These are phyloP conservation scores for Nannochloropsis oceanica DNA, from an alignment of 108 stramenopile genomes.

Conservation along the genomic window DNA sequence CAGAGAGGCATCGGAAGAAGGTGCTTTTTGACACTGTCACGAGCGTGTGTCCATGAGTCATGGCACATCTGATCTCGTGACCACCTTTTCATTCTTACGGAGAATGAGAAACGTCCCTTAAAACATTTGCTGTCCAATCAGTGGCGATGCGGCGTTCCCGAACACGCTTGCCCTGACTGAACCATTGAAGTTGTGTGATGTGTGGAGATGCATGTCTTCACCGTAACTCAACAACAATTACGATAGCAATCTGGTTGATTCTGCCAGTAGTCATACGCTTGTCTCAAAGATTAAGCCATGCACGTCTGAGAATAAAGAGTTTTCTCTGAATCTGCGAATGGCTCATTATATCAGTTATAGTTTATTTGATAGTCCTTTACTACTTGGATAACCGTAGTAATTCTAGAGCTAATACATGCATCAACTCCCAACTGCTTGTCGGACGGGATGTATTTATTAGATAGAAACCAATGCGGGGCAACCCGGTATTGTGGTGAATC, in stretches of 20 bases:
- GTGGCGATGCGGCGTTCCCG: background rate
- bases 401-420: constrained; percentile 98
- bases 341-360: constrained; percentile 99
- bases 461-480: constrained; percentile 76
- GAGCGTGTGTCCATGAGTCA: background rate
- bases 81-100: background rate
- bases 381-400: constrained; percentile 97
- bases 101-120: background rate
- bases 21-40: background rate
- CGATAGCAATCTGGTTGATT: constrained; percentile 95
- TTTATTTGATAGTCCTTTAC: constrained; percentile 97
- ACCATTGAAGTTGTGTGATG: background rate
- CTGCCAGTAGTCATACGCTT: constrained; percentile 99
- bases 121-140: background rate
- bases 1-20: background rate
- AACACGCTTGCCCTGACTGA: background rate
- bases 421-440: constrained; percentile 55
- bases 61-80: background rate
- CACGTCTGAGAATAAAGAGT: constrained; percentile 62
- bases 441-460: constrained; percentile 87
- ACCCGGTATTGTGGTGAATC: constrained; percentile 68
- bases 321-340: constrained; percentile 58
- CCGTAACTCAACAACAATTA: background rate
- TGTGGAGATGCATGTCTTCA: background rate
- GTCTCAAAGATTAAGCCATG: constrained; percentile 99